Percentiles rank a stretch among this genome's conserved stretches.
phyloP scores from a whole-genome alignment of 2,329 filamentous ascomycete genomes.

The Microascus cirrosus region DNA sequence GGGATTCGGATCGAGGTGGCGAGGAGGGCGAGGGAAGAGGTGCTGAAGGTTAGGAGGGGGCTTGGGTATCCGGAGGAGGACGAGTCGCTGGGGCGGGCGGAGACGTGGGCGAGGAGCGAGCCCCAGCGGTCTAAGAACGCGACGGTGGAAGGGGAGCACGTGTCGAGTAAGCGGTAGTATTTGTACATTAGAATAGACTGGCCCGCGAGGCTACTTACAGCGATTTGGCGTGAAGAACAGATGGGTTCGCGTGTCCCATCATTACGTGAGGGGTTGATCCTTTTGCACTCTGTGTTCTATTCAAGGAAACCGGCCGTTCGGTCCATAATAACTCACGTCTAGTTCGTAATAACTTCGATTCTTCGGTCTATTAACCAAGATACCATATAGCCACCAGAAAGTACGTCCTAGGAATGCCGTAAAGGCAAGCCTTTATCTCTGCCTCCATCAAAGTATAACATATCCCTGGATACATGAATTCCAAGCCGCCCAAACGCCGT shows the following conservation, averaged over 20 bases:
- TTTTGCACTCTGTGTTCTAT: too few species aligned
- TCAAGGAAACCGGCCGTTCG: too few species aligned
- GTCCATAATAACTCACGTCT: too few species aligned
- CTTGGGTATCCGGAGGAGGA: constrained; percentile 73
- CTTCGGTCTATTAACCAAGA: too few species aligned
- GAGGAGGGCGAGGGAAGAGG: constrained; percentile 62
- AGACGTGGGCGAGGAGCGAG: constrained; percentile 59
- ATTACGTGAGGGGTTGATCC: too few species aligned
- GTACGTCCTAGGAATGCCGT: too few species aligned
- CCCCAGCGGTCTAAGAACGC: constrained; percentile 10
- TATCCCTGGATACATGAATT: not conserved
- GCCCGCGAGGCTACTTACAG: not conserved
- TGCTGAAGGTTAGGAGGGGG: constrained; percentile 63
- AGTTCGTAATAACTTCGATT: too few species aligned
- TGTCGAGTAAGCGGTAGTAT: constrained; percentile 1
- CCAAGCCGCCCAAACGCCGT: not conserved
- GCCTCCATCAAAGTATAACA: not conserved
- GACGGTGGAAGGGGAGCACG: constrained; percentile 12
- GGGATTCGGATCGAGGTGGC: constrained; percentile 67
- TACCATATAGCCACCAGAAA: too few species aligned
- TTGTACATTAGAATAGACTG: not conserved
- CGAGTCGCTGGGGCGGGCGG: constrained; percentile 61
- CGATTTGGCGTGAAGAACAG: not conserved
- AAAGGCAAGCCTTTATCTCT: too few species aligned
- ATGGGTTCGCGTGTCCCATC: too few species aligned